phyloP scores from a whole-genome alignment of 23 red algal species.

The Gracilaria domingensis region DNA sequence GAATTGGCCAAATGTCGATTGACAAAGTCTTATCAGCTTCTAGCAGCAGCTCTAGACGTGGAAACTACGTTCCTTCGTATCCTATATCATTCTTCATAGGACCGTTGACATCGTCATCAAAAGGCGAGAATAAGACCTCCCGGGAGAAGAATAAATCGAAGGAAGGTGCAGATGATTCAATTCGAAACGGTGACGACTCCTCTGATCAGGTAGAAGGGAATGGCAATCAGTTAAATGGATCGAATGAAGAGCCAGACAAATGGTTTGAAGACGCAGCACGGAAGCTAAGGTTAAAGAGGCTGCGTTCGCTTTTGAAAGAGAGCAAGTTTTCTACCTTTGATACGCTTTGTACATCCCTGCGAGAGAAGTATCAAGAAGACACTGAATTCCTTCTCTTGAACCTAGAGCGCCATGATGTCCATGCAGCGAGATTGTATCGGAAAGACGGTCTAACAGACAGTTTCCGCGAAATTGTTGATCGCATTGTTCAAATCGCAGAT shows the following conservation, averaged over 20 bases:
- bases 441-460: neutral
- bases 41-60: slow-evolving; percentile 19
- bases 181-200: neutral
- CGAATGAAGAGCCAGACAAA: slow-evolving; percentile 30
- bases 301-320: slow-evolving; percentile 46
- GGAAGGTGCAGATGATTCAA: neutral
- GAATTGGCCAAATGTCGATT: slow-evolving; percentile 55
- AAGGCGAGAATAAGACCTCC: neutral
- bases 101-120: slow-evolving; percentile 13
- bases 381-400: slow-evolving; percentile 48
- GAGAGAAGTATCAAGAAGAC: slow-evolving; percentile 50
- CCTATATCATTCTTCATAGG: slow-evolving; percentile 27
- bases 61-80: slow-evolving; percentile 51
- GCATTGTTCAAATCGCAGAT: slow-evolving; percentile 45
- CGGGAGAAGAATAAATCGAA: slow-evolving; percentile 8
- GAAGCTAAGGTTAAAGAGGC: slow-evolving; percentile 50
- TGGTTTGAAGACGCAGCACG: slow-evolving; percentile 68
- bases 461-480: slow-evolving; percentile 11
- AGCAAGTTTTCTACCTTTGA: slow-evolving; percentile 45
- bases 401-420: slow-evolving; percentile 60
- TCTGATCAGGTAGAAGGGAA: slow-evolving; percentile 5
- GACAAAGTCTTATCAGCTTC: slow-evolving; percentile 54
- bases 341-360: slow-evolving; percentile 23
- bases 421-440: slow-evolving; percentile 23
- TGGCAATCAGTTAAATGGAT: neutral